A percentile compares a stretch with the other conserved stretches of the same genome.
These are phyloP conservation scores for Sherardia arvensis DNA, from an alignment of 257 asterid genomes.

Conservation along the genomic window DNA sequence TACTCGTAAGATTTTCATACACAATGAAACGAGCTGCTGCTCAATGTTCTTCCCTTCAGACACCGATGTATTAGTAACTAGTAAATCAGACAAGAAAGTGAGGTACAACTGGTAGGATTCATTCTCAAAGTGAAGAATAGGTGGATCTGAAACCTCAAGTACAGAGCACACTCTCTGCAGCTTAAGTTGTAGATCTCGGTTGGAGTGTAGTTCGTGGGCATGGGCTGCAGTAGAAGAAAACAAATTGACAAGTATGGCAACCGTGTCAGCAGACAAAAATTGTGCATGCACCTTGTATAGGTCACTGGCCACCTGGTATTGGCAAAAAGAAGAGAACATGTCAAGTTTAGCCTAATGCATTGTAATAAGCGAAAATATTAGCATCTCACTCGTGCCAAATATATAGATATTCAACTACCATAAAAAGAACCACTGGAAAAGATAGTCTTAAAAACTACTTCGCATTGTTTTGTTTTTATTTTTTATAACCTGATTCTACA, in stretches of 20 bases:
- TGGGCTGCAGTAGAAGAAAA: slow-evolving; percentile 57
- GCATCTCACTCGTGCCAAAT: too few relatives aligned
- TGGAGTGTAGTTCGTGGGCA: slow-evolving; percentile 64
- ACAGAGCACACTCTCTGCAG: slow-evolving; percentile 61
- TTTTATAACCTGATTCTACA: too few relatives aligned
- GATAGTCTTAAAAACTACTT: too few relatives aligned
- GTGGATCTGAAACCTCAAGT: slow-evolving; percentile 80
- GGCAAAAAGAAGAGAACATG: not conserved
- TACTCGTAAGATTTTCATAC: slow-evolving; percentile 49
- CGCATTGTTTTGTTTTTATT: too few relatives aligned
- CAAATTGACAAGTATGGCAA: slow-evolving; percentile 34
- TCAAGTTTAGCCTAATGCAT: not conserved
- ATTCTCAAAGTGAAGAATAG: slow-evolving; percentile 82
- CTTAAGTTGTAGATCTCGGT: slow-evolving; percentile 39
- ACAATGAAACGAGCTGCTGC: slow-evolving; percentile 57
- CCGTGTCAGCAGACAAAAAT: slow-evolving; percentile 34
- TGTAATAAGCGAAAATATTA: not conserved
- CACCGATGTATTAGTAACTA: slow-evolving; percentile 32
- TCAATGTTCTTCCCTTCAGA: slow-evolving; percentile 52
- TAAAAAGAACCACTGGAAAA: too few relatives aligned
- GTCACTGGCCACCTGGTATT: slow-evolving; percentile 60
- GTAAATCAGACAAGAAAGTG: slow-evolving; percentile 58
- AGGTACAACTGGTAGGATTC: slow-evolving; percentile 66
- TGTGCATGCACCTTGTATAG: slow-evolving; percentile 62
- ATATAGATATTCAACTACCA: too few relatives aligned